phyloP scores from a whole-genome alignment of 371 early-diverging fungal species.

The Globomyces sp. region DNA sequence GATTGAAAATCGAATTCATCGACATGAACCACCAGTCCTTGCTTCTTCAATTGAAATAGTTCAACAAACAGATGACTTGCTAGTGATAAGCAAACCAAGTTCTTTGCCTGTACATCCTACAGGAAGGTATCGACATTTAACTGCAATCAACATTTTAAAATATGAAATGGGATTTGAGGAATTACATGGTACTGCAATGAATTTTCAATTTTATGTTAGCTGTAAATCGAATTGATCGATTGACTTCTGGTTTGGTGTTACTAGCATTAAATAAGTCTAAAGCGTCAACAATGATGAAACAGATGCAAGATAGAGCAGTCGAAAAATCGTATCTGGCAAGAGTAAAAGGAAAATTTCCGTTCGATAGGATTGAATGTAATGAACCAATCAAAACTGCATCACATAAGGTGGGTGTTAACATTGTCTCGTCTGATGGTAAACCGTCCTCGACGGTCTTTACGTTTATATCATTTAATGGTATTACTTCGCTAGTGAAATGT shows the following conservation, averaged over 20 bases:
- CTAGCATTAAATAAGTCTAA: constrained; percentile 63
- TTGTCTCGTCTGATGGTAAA: constrained; percentile 75
- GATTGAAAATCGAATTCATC: constrained; percentile 78
- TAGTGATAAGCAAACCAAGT: constrained; percentile 87
- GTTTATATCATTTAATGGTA: constrained; percentile 60
- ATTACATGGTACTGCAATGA: constrained; percentile 63
- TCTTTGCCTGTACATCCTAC: constrained; percentile 74
- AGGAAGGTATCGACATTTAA: constrained; percentile 71
- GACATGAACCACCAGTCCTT: constrained; percentile 94
- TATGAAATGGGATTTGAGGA: constrained; percentile 59
- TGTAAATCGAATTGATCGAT: constrained; percentile 85
- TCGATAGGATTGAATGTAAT: constrained; percentile 60
- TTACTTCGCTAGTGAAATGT: constrained; percentile 67
- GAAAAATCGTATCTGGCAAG: constrained; percentile 85
- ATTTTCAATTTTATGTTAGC: constrained; percentile 43
- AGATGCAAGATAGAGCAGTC: constrained; percentile 66
- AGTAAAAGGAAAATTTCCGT: constrained; percentile 85
- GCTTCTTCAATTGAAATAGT: constrained; percentile 59
- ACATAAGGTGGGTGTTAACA: constrained; percentile 84
- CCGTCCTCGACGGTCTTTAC: constrained; percentile 64
- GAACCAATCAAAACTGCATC: constrained; percentile 80
- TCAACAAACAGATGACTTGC: constrained; percentile 57
- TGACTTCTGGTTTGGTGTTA: constrained; percentile 89
- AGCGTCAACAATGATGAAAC: constrained; percentile 61
- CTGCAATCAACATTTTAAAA: constrained; percentile 71